Base-by-base conservation (phyloP, 805 yeast species). In the Candida nemodendra region DNA sequence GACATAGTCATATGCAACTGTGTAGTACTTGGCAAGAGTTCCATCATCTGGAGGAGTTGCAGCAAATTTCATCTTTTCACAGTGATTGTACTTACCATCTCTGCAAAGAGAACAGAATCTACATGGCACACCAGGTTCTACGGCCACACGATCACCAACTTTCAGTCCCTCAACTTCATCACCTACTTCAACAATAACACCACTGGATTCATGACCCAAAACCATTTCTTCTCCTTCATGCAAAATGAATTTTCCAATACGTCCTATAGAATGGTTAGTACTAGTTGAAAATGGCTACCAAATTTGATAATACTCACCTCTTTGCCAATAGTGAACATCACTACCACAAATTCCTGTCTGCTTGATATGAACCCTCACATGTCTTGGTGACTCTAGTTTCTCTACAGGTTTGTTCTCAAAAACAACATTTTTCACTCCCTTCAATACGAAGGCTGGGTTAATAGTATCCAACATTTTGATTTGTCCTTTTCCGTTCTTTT, bases 11-110 rank as follows among this genome's bases (percentile, higher is more conserved):
- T 84, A 89, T n/a, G 95, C 93, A 24, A 82, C 68, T 42, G 78
- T 59, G 62, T 74, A 87, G 65, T 79, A 84, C 54, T 80, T 78
- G 51, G 81, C 73, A 52, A 88, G 67, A 6, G 96, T 88, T 35
- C 91, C 95, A 55, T 84, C 90, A 42, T 77, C 71, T 36, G 88
- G 90, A 9, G 95, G 95, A 11, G 95, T 85, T 23, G 95, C 95
- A 18, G 95, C 95, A 66, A 88, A 88, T 13, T 68, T 72, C 95
- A 88, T 84, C 47, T 79, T 76, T n/a, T 95, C 93, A 57, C 93
- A 84, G 52, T 87, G 69, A 60, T 88, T 86, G 69, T 88, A 88
- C 33, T 74, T 67, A 24, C 96, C 96, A 16, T 78, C 65, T 64
- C 84, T 83, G 66, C 83, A 84, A 54, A 76, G 89, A 35, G 80